Evolutionary conservation across 495 filamentous ascomycete species (phyloP).

Genomic region (Talaromyces stipitatus): DNA sequence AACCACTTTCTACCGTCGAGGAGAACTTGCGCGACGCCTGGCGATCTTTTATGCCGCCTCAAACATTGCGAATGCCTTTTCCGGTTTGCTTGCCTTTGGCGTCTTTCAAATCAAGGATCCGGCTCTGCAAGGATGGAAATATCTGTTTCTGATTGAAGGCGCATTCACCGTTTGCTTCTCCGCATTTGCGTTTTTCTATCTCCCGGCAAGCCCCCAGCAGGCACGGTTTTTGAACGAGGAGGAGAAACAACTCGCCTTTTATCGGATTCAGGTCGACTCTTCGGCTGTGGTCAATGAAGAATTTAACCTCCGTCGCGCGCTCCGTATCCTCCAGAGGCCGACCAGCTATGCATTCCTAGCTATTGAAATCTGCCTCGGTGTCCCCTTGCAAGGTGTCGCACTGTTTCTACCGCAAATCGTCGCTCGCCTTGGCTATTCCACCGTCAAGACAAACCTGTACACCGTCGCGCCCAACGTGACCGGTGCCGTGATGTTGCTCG

Average conservation of each 20-base stretch:
- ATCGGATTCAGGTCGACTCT: conserved; percentile 67
- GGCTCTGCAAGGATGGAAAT: conserved; percentile 54
- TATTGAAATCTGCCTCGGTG: conserved; percentile 69
- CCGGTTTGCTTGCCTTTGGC: conserved; percentile 65
- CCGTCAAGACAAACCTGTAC: conserved; percentile 68
- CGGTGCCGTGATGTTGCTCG: conserved; percentile 60
- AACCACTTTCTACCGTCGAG: conserved; percentile 63
- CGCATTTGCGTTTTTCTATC: conserved; percentile 61
- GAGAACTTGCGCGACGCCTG: conserved; percentile 67
- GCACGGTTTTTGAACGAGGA: conserved; percentile 55
- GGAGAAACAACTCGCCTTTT: conserved; percentile 63
- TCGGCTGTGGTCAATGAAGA: conserved; percentile 65
- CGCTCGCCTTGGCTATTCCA: conserved; percentile 49
- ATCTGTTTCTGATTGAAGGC: conserved; percentile 74
- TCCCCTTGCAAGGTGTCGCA: conserved; percentile 62
- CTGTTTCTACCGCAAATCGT: conserved; percentile 75
- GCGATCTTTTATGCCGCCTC: conserved; percentile 74
- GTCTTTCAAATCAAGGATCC: conserved; percentile 63
- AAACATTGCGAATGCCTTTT: conserved; percentile 67
- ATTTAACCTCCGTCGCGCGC: conserved; percentile 56
- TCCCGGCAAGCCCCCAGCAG: conserved; percentile 55
- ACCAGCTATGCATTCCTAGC: conserved; percentile 55
- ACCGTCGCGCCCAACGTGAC: conserved; percentile 67
- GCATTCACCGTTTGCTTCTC: conserved; percentile 54
- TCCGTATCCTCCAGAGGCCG: conserved; percentile 56